These are phyloP conservation scores for Alternaria gaisen DNA, from an alignment of 2,329 filamentous ascomycete genomes.

Conservation along the genomic window DNA sequence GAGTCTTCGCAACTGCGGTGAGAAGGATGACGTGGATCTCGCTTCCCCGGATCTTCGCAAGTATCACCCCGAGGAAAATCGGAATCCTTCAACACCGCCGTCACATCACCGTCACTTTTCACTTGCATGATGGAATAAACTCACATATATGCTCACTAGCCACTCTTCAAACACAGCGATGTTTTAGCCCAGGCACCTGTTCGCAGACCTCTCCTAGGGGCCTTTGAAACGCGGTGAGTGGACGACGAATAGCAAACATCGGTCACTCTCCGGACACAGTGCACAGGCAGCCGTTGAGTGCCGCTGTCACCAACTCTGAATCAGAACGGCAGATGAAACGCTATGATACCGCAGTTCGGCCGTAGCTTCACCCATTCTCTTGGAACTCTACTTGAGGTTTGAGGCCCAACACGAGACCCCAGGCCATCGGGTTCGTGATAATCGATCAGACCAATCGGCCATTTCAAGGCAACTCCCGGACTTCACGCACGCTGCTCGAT, in stretches of 20 bases:
- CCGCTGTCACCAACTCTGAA: not conserved
- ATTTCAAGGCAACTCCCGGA: not conserved
- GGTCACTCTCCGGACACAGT: not conserved
- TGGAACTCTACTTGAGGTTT: not conserved
- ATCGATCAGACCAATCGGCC: constrained; percentile 3
- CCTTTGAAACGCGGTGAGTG: constrained; percentile 1
- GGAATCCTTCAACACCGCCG: not conserved
- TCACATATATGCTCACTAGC: not conserved
- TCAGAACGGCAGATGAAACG: not conserved
- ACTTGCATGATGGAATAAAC: not conserved
- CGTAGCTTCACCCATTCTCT: not conserved
- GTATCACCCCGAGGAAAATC: not conserved
- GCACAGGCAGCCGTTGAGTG: not conserved
- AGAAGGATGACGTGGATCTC: constrained; percentile 1
- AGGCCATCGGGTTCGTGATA: not conserved
- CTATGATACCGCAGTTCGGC: not conserved
- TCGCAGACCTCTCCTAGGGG: constrained; percentile 1
- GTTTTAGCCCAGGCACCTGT: constrained; percentile 1
- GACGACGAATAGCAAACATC: constrained; percentile 1
- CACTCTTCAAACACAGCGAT: not conserved
- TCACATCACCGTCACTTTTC: not conserved
- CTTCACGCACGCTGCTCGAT: not conserved
- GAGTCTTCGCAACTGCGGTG: not conserved
- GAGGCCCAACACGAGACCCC: constrained; percentile 1
- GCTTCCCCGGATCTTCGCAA: constrained; percentile 5